Conservation (phyloP, 306 rosid genomes). For the Cucurbita argyrosperma region DNA sequence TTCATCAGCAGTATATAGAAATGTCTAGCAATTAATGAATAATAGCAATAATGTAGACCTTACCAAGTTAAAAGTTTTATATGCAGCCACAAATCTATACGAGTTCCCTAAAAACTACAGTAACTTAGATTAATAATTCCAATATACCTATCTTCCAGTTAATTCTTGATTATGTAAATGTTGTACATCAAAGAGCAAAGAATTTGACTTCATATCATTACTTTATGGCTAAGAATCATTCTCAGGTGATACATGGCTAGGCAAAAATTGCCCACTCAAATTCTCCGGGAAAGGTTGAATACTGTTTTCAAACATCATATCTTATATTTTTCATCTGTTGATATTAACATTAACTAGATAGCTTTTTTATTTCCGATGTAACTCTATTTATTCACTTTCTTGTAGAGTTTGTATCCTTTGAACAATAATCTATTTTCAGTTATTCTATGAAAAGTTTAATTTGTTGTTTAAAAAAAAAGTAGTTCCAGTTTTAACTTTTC, state of each 20-base stretch:
- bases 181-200: not conserved
- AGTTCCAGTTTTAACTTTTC: no score
- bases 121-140: not conserved
- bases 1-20: conserved; percentile 5
- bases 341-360: no score
- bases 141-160: not conserved
- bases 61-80: not conserved
- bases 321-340: no score
- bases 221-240: not conserved
- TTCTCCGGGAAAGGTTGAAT: not conserved
- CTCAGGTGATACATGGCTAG: not conserved
- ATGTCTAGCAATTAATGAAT: not conserved
- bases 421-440: no score
- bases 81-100: not conserved
- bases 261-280: not conserved
- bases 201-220: not conserved
- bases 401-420: no score
- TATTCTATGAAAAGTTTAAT: no score
- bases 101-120: not conserved
- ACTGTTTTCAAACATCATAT: not conserved
- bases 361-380: no score
- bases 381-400: no score
- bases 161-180: not conserved
- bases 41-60: not conserved
- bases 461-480: no score